Evolutionary conservation across 192 early-diverging fungal genomes (phyloP).

Genomic region (Spizellomyces punctatus): DNA sequence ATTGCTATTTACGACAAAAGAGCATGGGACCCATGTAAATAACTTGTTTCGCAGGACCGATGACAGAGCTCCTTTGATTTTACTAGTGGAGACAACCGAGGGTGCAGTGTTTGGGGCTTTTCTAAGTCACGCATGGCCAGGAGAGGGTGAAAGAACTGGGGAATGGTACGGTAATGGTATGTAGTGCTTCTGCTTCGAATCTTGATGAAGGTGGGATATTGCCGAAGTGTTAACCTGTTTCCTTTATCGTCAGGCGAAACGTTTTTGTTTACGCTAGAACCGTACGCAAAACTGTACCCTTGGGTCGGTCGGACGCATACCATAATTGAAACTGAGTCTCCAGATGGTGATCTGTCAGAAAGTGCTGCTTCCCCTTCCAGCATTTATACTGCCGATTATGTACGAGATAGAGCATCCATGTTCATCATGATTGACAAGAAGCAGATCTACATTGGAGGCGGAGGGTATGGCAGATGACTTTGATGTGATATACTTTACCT

Average conservation of each 20-base stretch:
- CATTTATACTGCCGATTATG: conserved; percentile 6
- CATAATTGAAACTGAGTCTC: neutral
- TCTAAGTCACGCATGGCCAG: conserved; percentile 36
- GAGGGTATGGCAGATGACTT: conserved; percentile 33
- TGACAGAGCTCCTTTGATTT: conserved; percentile 34
- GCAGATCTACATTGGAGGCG: conserved; percentile 44
- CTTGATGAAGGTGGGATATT: neutral
- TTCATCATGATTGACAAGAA: conserved; percentile 45
- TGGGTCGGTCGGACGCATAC: conserved; percentile 42
- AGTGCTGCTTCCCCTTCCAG: conserved; percentile 1
- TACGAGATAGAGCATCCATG: conserved; percentile 42
- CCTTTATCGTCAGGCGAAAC: conserved; percentile 36
- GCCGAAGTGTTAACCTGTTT: neutral
- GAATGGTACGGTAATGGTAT: conserved; percentile 50
- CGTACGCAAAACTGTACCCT: conserved; percentile 49
- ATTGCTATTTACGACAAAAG: conserved; percentile 47
- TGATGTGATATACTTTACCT: neutral
- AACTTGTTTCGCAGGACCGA: conserved; percentile 36
- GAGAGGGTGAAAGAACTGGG: conserved; percentile 21
- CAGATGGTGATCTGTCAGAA: conserved; percentile 10
- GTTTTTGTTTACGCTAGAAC: conserved; percentile 46
- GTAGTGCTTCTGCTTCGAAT: neutral
- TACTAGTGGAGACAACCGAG: conserved; percentile 39
- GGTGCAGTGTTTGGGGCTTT: conserved; percentile 49
- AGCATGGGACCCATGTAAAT: conserved; percentile 41